Conservation (phyloP, 2,329 filamentous ascomycete genomes). For the Verticillium nonalfalfae region DNA sequence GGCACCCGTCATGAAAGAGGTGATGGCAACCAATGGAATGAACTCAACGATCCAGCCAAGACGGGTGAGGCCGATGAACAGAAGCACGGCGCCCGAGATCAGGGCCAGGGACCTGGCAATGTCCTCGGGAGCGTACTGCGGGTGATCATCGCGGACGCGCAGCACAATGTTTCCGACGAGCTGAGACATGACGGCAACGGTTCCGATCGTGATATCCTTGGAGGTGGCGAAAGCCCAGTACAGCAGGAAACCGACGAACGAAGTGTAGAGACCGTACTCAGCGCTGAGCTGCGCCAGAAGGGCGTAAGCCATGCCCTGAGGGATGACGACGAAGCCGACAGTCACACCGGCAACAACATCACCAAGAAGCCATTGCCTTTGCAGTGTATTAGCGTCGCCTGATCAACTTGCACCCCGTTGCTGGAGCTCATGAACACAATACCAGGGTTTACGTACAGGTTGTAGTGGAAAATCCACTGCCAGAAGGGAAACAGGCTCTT, state of each 20-base stretch:
- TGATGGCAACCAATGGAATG: slow-evolving; percentile 42
- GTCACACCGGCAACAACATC: slow-evolving; percentile 35
- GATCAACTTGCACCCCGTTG: not conserved
- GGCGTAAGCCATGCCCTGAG: slow-evolving; percentile 77
- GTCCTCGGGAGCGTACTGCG: slow-evolving; percentile 27
- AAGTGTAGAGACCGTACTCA: slow-evolving; percentile 73
- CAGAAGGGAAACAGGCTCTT: slow-evolving; percentile 40
- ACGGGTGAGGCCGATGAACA: slow-evolving; percentile 38
- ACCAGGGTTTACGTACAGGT: not conserved
- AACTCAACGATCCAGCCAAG: slow-evolving; percentile 45
- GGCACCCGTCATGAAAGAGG: slow-evolving; percentile 43
- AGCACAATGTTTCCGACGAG: slow-evolving; percentile 40
- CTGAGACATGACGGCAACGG: slow-evolving; percentile 38
- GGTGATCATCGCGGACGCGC: slow-evolving; percentile 25
- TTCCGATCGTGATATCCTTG: slow-evolving; percentile 76
- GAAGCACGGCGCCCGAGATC: slow-evolving; percentile 34
- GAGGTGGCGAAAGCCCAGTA: slow-evolving; percentile 84
- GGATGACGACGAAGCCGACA: slow-evolving; percentile 69
- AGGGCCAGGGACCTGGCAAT: slow-evolving; percentile 38
- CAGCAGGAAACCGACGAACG: slow-evolving; percentile 71
- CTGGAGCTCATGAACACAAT: not conserved
- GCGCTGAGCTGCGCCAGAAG: slow-evolving; percentile 60
- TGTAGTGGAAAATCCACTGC: slow-evolving; percentile 36
- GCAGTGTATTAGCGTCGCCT: not conserved
- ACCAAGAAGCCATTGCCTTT: slow-evolving; percentile 10